Conservation (phyloP, 768 basidiomycete species). For the Austroboletus festivus region DNA sequence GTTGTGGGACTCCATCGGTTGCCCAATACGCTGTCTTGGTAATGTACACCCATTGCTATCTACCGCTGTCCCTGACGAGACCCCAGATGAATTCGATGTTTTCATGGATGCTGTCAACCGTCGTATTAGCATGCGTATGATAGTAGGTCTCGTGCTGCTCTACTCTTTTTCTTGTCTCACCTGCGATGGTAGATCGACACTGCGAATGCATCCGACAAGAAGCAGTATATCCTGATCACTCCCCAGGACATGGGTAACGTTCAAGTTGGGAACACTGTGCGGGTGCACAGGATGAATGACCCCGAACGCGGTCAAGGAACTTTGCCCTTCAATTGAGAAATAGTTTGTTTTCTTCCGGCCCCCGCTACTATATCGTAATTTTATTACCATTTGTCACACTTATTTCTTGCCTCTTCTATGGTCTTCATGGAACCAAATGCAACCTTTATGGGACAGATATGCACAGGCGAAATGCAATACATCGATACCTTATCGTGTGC, state of each 20-base stretch:
- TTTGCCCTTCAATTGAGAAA: constrained; percentile 33
- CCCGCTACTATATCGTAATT: no score
- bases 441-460: background rate
- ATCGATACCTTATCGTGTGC: background rate
- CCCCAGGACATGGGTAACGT: constrained; percentile 90
- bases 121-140: constrained; percentile 92
- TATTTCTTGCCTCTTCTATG: no score
- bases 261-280: constrained; percentile 61
- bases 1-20: constrained; percentile 93
- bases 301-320: constrained; percentile 66
- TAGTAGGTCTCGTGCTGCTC: constrained; percentile 47
- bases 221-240: constrained; percentile 93
- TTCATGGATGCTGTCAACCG: constrained; percentile 96
- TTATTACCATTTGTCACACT: no score
- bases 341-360: no score
- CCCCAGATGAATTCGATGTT: constrained; percentile 91
- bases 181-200: constrained; percentile 68
- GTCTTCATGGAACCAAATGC: no score
- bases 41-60: constrained; percentile 16
- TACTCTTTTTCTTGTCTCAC: constrained; percentile 2
- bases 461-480: background rate
- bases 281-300: constrained; percentile 74
- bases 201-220: constrained; percentile 80
- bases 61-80: constrained; percentile 11
- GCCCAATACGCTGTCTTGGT: constrained; percentile 91